phyloP scores from a whole-genome alignment of 75 land plant species.

The Chamaecyparis obtusa region DNA sequence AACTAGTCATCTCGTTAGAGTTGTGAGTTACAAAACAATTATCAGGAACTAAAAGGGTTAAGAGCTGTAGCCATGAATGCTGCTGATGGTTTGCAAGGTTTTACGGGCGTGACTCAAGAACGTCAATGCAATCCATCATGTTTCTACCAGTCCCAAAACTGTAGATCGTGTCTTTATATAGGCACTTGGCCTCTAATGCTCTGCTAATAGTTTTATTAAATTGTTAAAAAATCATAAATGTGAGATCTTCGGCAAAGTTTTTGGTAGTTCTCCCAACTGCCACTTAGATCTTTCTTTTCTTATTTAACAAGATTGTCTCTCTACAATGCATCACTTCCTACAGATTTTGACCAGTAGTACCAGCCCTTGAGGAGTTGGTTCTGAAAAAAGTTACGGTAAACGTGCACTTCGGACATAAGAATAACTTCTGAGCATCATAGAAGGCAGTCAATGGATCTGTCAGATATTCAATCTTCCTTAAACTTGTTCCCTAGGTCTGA shows the following conservation, averaged over 20 bases:
- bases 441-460: neutral
- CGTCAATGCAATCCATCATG: neutral
- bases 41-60: neutral
- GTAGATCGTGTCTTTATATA: neutral
- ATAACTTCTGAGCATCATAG: neutral
- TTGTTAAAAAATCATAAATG: neutral
- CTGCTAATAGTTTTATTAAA: neutral
- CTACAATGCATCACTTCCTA: neutral
- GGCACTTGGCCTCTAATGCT: neutral
- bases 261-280: neutral
- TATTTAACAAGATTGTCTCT: neutral
- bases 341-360: neutral
- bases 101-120: neutral
- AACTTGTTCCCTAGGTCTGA: neutral
- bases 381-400: neutral
- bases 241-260: neutral
- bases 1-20: neutral
- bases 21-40: neutral
- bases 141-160: neutral
- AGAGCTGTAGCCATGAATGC: neutral
- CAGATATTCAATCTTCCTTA: neutral
- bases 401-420: neutral
- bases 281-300: neutral
- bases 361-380: neutral
- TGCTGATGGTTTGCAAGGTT: neutral